Evolutionary conservation across 768 basidiomycete species (phyloP).

Genomic region (Boletus sp.): DNA sequence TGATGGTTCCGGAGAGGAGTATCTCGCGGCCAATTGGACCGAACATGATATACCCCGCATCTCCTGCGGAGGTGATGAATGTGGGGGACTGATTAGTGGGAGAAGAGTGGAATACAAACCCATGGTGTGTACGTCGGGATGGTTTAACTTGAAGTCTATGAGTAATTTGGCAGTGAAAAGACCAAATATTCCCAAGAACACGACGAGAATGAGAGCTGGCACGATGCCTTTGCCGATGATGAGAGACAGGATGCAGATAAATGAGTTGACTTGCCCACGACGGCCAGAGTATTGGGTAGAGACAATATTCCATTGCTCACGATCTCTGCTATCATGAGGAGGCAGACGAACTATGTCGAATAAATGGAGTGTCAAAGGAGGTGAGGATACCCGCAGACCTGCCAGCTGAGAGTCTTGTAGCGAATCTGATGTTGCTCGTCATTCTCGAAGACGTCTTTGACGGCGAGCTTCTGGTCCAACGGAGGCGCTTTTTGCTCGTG

Average conservation of each 20-base stretch:
- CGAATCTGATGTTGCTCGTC: slow-evolving; percentile 33
- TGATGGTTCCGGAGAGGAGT: slow-evolving; percentile 1
- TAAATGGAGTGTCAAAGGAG: neutral
- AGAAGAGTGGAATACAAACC: slow-evolving; percentile 24
- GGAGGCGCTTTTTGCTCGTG: neutral
- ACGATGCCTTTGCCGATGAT: slow-evolving; percentile 2
- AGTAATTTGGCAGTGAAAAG: slow-evolving; percentile 42
- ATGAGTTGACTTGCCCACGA: slow-evolving; percentile 2
- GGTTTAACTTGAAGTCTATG: slow-evolving; percentile 37
- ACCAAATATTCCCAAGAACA: neutral
- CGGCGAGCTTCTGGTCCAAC: neutral
- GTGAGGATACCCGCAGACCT: neutral
- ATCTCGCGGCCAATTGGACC: slow-evolving; percentile 4
- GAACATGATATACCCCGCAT: slow-evolving; percentile 3
- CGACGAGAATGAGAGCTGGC: slow-evolving; percentile 6
- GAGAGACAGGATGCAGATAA: neutral
- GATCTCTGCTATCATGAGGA: slow-evolving; percentile 4
- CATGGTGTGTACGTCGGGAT: slow-evolving; percentile 55
- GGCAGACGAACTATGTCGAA: neutral
- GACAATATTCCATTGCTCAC: slow-evolving; percentile 1
- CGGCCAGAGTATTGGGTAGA: neutral
- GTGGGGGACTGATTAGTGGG: neutral
- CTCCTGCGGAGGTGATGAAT: neutral
- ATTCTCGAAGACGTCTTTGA: slow-evolving; percentile 40
- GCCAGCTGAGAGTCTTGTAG: slow-evolving; percentile 5